These are phyloP conservation scores for Physcomitrellopsis africana DNA, from an alignment of 225 moss, liverwort and hornwort genomes.

Conservation along the genomic window DNA sequence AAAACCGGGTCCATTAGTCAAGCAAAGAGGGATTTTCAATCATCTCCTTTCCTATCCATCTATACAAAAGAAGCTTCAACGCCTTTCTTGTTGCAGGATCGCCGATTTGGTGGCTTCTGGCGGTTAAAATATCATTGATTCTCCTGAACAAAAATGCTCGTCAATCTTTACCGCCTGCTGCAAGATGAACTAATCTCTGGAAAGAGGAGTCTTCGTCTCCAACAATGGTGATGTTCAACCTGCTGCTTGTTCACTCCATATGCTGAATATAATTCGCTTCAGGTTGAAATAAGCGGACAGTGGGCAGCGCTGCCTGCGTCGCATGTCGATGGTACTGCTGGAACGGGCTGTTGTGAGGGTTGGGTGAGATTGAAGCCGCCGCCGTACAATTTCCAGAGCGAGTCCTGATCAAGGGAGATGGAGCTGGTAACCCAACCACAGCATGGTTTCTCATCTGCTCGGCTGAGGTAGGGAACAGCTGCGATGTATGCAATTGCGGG, in stretches of 20 bases:
- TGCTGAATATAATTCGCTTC: slow-evolving; percentile 2
- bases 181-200: too few species aligned
- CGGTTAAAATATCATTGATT: too few species aligned
- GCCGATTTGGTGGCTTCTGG: too few species aligned
- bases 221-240: too few species aligned
- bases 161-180: too few species aligned
- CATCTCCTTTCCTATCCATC: too few species aligned
- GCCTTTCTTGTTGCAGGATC: too few species aligned
- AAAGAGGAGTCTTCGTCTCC: too few species aligned
- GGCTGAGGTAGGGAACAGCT: slow-evolving; percentile 41
- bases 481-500: slow-evolving; percentile 37
- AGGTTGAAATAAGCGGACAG: slow-evolving; percentile 25
- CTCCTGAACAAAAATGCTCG: too few species aligned
- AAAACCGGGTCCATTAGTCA: too few species aligned
- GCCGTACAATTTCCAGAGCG: not conserved
- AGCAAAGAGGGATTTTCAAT: too few species aligned
- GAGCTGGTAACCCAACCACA: not conserved
- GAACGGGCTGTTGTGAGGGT: not conserved
- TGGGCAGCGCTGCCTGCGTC: slow-evolving; percentile 5
- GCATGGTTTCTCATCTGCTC: slow-evolving; percentile 22
- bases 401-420: not conserved
- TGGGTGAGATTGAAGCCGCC: not conserved
- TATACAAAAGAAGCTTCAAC: too few species aligned
- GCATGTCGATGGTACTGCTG: slow-evolving; percentile 17
- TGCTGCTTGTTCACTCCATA: not conserved